These are phyloP conservation scores for Lycium ferocissimum DNA, from an alignment of 257 asterid genomes.

Conservation along the genomic window DNA sequence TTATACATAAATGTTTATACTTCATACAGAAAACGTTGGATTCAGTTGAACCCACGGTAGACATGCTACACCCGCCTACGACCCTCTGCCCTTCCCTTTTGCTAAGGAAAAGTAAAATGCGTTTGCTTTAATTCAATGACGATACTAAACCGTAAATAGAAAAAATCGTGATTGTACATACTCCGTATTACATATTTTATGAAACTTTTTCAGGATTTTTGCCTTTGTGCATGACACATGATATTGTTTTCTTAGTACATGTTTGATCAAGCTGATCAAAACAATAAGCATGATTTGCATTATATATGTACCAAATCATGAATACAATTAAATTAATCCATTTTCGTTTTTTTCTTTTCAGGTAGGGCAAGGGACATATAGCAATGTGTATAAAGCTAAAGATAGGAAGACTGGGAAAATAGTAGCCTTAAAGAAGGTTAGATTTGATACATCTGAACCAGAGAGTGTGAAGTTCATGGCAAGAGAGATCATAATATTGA, in stretches of 20 bases:
- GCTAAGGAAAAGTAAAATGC: neutral
- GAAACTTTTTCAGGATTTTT: neutral
- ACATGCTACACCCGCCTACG: neutral
- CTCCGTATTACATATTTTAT: no score
- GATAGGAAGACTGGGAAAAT: constrained; percentile 64
- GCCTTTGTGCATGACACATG: neutral
- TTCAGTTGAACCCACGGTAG: neutral
- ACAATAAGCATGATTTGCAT: neutral
- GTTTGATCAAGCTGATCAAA: neutral
- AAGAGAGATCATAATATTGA: constrained; percentile 74
- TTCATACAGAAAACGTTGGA: neutral
- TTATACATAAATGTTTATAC: neutral
- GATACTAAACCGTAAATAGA: no score
- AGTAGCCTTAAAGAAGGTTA: constrained; percentile 79
- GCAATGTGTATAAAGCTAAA: constrained; percentile 83
- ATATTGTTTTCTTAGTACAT: neutral
- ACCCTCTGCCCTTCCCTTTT: neutral
- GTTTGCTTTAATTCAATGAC: no score
- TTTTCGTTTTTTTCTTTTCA: constrained; percentile 29
- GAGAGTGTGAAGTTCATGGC: constrained; percentile 84
- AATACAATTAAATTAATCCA: neutral
- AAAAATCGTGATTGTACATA: no score
- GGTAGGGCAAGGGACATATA: constrained; percentile 90
- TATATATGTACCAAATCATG: neutral
- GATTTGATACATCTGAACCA: constrained; percentile 81